Base-by-base conservation (phyloP, 1,139 yeast genomes). In the Yueomyces sp. region DNA sequence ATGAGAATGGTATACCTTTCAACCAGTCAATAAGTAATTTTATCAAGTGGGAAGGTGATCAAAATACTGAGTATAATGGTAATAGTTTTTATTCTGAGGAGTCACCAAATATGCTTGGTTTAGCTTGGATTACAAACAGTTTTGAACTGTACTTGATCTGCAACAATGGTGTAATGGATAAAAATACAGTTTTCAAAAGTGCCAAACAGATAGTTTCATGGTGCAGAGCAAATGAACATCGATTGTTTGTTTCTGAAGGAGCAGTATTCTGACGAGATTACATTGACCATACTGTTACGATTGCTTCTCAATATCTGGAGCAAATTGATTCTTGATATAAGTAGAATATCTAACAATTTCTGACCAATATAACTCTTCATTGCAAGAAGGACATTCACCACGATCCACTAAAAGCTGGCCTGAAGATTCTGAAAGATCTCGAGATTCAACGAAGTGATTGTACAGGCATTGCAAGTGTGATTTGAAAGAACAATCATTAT, bases 191-290 rank as follows among this genome's bases (percentile, higher is more conserved):
- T 39, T 63, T 76, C n/a, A 64, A 62, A 31, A 72, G 78, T 43
- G 77, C 81, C 29, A 66, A 68, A 40, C 63, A 67, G 8, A 72
- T 78, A 31, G 71, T 75, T 2, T 63, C 64, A 28, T 79, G 84
- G 84, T 73, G 81, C 48, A 62, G 67, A 44, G 69, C 64, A 41
- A 70, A 78, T 44, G 81, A 78, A 47, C 71, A 72, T 39, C 59
- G 80, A 35, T 52, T 79, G 34, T 79, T 79, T 56, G 77, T 78
- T 3, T 68, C 72, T 35, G 78, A 77, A 32, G 84, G 85, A 2
- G 83, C 81, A 0, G 71, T 73, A 0, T 71, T 69, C 50, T 70
- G 47, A 56, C 25, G 7, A 7, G 32, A 19, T 19, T 19, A 19
- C 19, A 19, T 19, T 19, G 19, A 29, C 9, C 6, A 6, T 29